Percentiles rank a stretch among this genome's conserved stretches.
phyloP scores from a whole-genome alignment of 2,329 filamentous ascomycete species.

The Ceratocystis huliohia region DNA sequence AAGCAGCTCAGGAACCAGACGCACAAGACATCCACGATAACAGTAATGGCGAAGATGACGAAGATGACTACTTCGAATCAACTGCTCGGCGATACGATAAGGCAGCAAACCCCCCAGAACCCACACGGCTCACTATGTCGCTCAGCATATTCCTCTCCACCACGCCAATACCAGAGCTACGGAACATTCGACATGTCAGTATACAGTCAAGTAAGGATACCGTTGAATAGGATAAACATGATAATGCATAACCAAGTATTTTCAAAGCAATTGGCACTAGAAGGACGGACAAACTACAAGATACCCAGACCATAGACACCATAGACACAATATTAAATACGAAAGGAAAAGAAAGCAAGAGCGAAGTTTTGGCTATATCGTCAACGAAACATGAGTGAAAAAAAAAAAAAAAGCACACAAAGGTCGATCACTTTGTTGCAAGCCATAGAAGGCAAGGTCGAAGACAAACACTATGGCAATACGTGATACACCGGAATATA shows the following conservation, averaged over 20 bases:
- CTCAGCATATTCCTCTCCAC: slow-evolving; percentile 49
- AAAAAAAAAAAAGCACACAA: not conserved
- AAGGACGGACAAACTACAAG: not conserved
- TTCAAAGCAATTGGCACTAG: not conserved
- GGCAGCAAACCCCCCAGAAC: slow-evolving; percentile 37
- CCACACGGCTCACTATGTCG: slow-evolving; percentile 37
- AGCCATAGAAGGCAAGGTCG: not conserved
- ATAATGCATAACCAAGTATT: not conserved
- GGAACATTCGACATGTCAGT: slow-evolving; percentile 35
- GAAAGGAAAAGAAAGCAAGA: not conserved
- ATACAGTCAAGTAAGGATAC: slow-evolving; percentile 34
- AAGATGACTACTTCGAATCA: slow-evolving; percentile 41
- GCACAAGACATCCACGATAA: slow-evolving; percentile 20
- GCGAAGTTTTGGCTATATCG: slow-evolving; percentile 4
- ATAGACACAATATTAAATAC: slow-evolving; percentile 4
- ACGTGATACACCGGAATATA: not conserved
- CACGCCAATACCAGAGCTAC: slow-evolving; percentile 43
- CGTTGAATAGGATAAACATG: slow-evolving; percentile 15
- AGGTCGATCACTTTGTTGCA: not conserved
- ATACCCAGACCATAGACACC: not conserved
- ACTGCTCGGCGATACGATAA: slow-evolving; percentile 45
- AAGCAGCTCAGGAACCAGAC: not conserved
- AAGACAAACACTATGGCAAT: not conserved
- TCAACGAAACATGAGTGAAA: slow-evolving; percentile 5
- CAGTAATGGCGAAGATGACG: slow-evolving; percentile 22